Percentiles rank a stretch among this genome's conserved stretches.
These are phyloP conservation scores for Phialophora expanda DNA, from an alignment of 2,329 filamentous ascomycete species.

Conservation along the genomic window DNA sequence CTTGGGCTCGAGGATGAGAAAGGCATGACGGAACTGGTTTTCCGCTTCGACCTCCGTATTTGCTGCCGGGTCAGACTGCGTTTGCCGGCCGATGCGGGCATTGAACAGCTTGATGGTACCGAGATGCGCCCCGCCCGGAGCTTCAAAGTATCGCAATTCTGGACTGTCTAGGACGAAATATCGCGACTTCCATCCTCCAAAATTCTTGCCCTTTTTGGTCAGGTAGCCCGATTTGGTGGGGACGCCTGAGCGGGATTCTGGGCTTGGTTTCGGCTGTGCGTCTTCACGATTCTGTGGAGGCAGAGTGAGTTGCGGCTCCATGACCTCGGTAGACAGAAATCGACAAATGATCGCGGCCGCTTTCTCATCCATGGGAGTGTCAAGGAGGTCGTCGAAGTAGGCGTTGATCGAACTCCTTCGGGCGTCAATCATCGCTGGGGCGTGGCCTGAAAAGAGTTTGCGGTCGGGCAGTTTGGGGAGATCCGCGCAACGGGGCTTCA, in stretches of 20 bases:
- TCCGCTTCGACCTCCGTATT: constrained; percentile 72
- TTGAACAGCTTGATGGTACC: constrained; percentile 90
- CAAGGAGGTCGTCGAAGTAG: constrained; percentile 84
- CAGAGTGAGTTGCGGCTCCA: constrained; percentile 54
- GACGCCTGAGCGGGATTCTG: constrained; percentile 63
- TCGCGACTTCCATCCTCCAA: constrained; percentile 94
- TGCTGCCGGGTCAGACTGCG: constrained; percentile 42
- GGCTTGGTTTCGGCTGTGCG: constrained; percentile 41
- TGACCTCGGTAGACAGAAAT: constrained; percentile 75
- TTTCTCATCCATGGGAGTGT: constrained; percentile 77
- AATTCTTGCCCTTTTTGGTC: constrained; percentile 97
- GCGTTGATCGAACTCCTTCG: constrained; percentile 78
- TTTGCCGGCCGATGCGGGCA: constrained; percentile 92
- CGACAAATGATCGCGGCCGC: constrained; percentile 82
- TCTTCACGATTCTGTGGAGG: constrained; percentile 32
- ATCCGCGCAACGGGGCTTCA: constrained; percentile 76
- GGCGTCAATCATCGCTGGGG: constrained; percentile 90
- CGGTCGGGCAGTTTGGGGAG: constrained; percentile 80
- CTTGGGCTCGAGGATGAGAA: constrained; percentile 92
- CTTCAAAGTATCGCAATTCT: constrained; percentile 86
- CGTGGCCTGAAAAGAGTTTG: constrained; percentile 86
- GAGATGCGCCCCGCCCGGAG: constrained; percentile 84
- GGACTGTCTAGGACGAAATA: constrained; percentile 73
- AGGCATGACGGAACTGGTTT: constrained; percentile 95
- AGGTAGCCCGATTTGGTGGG: constrained; percentile 85